Percentiles rank a stretch among this genome's conserved stretches.
Conservation (phyloP, 192 early-diverging fungal genomes). For the Dispira simplex region DNA sequence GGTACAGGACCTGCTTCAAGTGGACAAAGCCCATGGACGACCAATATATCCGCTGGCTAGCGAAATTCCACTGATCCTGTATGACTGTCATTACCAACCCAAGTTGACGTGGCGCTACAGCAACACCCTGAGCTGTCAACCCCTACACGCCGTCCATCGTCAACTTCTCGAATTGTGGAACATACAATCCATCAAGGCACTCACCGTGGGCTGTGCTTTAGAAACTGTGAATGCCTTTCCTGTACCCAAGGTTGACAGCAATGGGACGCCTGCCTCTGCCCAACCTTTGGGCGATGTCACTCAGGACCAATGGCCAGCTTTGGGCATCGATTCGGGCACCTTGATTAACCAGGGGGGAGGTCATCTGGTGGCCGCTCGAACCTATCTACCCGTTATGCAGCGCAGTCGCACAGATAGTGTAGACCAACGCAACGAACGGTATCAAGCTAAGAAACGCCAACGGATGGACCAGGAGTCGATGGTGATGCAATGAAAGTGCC, state of each 20-base stretch:
- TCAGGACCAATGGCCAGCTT: not conserved
- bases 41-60: conserved; percentile 89
- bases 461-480: not conserved
- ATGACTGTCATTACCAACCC: conserved; percentile 41
- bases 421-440: not conserved
- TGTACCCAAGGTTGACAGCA: not conserved
- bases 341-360: conserved; percentile 1
- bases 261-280: not conserved
- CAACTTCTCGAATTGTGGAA: not conserved
- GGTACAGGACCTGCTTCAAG: conserved; percentile 50
- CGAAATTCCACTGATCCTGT: conserved; percentile 77
- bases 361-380: not conserved
- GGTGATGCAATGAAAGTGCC: too few relatives aligned
- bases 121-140: not conserved
- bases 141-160: not conserved
- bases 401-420: conserved; percentile 1
- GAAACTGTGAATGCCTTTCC: not conserved
- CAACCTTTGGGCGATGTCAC: conserved; percentile 1
- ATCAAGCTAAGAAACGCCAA: not conserved
- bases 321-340: not conserved
- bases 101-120: not conserved
- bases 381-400: not conserved
- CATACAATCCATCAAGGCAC: conserved; percentile 1
- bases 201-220: not conserved
- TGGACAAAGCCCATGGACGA: conserved; percentile 39